Percentiles rank a stretch among this genome's conserved stretches.
Conservation (phyloP, 371 early-diverging fungal species). For the Mucor mucedo region DNA sequence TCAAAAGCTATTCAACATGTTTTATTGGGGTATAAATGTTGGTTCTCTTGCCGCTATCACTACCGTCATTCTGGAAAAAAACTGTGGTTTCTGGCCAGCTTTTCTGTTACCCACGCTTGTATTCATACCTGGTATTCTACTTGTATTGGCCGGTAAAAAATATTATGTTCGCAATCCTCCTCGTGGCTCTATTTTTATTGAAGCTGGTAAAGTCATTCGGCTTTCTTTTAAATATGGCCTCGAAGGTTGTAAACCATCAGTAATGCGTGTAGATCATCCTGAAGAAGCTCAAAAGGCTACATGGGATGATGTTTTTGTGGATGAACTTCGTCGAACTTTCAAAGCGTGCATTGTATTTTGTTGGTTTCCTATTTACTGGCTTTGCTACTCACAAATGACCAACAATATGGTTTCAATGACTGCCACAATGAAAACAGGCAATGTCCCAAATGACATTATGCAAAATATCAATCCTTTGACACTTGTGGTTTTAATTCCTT, state of each 20-base stretch:
- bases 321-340: slow-evolving; percentile 68
- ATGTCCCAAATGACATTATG: slow-evolving; percentile 67
- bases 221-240: slow-evolving; percentile 42
- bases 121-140: slow-evolving; percentile 66
- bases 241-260: slow-evolving; percentile 47
- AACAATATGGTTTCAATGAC: slow-evolving; percentile 79
- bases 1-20: slow-evolving; percentile 56
- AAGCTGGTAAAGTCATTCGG: slow-evolving; percentile 41
- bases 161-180: slow-evolving; percentile 66
- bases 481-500: slow-evolving; percentile 72
- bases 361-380: slow-evolving; percentile 82
- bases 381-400: slow-evolving; percentile 76
- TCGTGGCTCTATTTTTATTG: slow-evolving; percentile 61
- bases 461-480: slow-evolving; percentile 69
- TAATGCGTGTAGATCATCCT: slow-evolving; percentile 32
- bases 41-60: slow-evolving; percentile 72
- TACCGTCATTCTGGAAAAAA: slow-evolving; percentile 60
- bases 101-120: slow-evolving; percentile 73
- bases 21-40: slow-evolving; percentile 79
- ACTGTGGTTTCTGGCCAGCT: slow-evolving; percentile 70
- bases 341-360: slow-evolving; percentile 75
- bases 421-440: slow-evolving; percentile 71
- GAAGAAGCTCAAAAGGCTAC: slow-evolving; percentile 41
- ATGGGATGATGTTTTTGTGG: slow-evolving; percentile 79
- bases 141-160: slow-evolving; percentile 65